Conservation (phyloP, 2,329 filamentous ascomycete species). For the Fusarium sp. region DNA sequence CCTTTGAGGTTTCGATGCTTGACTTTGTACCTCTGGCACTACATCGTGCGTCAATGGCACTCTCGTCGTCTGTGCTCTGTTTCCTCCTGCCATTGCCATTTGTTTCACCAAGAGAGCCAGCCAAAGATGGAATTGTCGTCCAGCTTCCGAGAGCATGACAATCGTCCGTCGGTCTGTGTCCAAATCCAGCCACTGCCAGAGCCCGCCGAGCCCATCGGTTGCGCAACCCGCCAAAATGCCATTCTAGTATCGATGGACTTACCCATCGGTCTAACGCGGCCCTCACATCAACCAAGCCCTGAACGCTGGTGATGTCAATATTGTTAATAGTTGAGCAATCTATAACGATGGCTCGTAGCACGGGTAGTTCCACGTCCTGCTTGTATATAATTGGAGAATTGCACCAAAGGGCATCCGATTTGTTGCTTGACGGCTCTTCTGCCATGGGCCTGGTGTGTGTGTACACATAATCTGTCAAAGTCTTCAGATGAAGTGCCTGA, state of each 20-base stretch:
- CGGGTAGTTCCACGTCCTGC: constrained; percentile 55
- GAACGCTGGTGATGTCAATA: constrained; percentile 71
- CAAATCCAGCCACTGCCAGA: constrained; percentile 70
- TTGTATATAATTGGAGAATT: constrained; percentile 55
- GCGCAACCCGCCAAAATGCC: constrained; percentile 68
- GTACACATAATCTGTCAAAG: constrained; percentile 48
- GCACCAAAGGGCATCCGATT: constrained; percentile 69
- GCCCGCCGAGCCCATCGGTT: constrained; percentile 72
- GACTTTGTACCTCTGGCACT: too few species aligned
- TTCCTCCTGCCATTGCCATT: neutral
- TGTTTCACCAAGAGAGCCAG: constrained; percentile 33
- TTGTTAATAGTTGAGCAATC: constrained; percentile 72
- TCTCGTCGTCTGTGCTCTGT: constrained; percentile 10
- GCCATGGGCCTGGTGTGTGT: constrained; percentile 58
- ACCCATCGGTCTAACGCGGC: constrained; percentile 69
- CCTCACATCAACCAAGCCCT: constrained; percentile 70
- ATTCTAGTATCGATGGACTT: constrained; percentile 63
- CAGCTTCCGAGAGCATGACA: constrained; percentile 50
- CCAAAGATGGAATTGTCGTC: constrained; percentile 55
- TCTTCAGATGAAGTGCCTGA: constrained; percentile 64
- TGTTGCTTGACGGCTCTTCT: constrained; percentile 54
- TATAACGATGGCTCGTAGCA: constrained; percentile 68
- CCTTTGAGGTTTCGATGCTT: constrained; percentile 9
- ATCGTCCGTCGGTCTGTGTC: constrained; percentile 57
- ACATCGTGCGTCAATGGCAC: neutral